Conservation (phyloP, 129 eudicot genomes). For the Ambrosia artemisiifolia region DNA sequence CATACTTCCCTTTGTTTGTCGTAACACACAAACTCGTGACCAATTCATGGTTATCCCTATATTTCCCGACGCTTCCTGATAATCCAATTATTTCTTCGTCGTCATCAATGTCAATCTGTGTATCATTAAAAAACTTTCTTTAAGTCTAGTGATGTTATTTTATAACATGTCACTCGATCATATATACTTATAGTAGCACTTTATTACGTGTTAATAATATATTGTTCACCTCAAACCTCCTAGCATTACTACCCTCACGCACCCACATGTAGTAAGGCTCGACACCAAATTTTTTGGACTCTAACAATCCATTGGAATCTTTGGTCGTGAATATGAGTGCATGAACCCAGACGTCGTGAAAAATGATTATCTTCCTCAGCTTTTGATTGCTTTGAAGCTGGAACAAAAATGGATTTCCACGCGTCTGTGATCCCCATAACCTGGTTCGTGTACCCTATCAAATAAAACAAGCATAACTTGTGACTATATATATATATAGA, state of each 20-base stretch:
- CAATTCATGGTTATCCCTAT: neutral
- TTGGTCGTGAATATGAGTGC: neutral
- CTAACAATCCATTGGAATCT: neutral
- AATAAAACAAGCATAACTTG: too few relatives aligned
- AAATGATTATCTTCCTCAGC: slow-evolving; percentile 7
- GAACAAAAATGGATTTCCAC: slow-evolving; percentile 11
- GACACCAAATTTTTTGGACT: neutral
- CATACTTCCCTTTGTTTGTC: slow-evolving; percentile 14
- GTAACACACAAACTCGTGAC: slow-evolving; percentile 6
- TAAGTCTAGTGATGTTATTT: too few relatives aligned
- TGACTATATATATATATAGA: too few relatives aligned
- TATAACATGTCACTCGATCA: too few relatives aligned
- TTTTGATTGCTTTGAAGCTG: slow-evolving; percentile 13
- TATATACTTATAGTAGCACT: too few relatives aligned
- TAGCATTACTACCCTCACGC: neutral
- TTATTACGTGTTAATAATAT: too few relatives aligned
- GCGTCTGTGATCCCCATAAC: slow-evolving; percentile 12
- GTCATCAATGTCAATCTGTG: slow-evolving; percentile 7
- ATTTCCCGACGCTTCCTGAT: neutral
- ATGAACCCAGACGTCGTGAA: neutral
- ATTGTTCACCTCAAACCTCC: neutral
- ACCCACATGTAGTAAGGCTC: neutral
- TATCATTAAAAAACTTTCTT: too few relatives aligned
- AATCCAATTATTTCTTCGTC: slow-evolving; percentile 24
- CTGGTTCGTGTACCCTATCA: neutral